Evolutionary conservation across 805 yeast genomes (phyloP).

Genomic region (Hemisphaericaspora nanyangensis): DNA sequence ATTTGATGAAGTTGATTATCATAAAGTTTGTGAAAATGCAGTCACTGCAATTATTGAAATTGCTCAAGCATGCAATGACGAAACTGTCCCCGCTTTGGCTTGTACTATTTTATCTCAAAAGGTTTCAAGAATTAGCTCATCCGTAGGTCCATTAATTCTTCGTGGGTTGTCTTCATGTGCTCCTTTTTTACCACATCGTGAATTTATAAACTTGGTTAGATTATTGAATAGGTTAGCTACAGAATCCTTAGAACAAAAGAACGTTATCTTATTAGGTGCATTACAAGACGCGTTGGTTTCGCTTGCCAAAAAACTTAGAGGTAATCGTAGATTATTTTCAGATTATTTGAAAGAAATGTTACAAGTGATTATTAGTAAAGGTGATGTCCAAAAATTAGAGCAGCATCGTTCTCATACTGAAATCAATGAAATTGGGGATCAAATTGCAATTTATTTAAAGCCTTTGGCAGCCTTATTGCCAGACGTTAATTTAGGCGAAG

Average conservation of each 20-base stretch:
- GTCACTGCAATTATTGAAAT: constrained; percentile 65
- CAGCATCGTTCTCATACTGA: constrained; percentile 78
- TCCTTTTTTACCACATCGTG: constrained; percentile 57
- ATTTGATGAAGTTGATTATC: constrained; percentile 30
- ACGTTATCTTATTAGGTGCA: constrained; percentile 31
- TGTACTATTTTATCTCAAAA: constrained; percentile 83
- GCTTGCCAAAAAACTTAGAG: constrained; percentile 38
- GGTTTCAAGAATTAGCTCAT: constrained; percentile 44
- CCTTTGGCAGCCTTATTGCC: constrained; percentile 81
- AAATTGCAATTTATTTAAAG: constrained; percentile 56
- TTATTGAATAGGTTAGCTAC: constrained; percentile 50
- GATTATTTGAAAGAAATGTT: constrained; percentile 62
- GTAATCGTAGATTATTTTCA: constrained; percentile 36
- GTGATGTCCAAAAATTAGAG: constrained; percentile 71
- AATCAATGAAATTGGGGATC: constrained; percentile 65
- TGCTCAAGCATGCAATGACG: constrained; percentile 63
- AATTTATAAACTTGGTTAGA: constrained; percentile 59
- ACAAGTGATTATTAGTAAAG: constrained; percentile 64
- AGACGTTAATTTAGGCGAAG: constrained; percentile 34
- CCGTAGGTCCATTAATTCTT: constrained; percentile 53
- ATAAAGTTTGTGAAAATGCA: constrained; percentile 56
- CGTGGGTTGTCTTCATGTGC: constrained; percentile 63
- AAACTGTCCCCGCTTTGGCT: constrained; percentile 70
- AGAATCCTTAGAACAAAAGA: constrained; percentile 41
- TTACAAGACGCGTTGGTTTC: constrained; percentile 49